phyloP scores from a whole-genome alignment of 768 basidiomycete genomes.

The Gloeostereum incarnatum region DNA sequence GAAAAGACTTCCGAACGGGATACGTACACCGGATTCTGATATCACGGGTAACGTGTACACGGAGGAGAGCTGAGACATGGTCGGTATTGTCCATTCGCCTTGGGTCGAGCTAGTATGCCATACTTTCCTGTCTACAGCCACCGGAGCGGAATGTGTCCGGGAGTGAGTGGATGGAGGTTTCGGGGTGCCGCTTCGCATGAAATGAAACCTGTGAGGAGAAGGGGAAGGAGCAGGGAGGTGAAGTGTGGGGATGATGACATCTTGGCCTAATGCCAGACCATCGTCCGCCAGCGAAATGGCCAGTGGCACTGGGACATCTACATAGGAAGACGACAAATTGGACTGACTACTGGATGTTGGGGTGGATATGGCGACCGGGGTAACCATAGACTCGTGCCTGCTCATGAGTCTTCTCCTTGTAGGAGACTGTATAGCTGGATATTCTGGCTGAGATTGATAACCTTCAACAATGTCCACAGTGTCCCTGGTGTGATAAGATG shows the following conservation, averaged over 20 bases:
- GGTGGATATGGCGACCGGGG: slow-evolving; percentile 10
- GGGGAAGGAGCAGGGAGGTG: neutral
- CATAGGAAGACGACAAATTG: slow-evolving; percentile 11
- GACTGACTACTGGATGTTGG: slow-evolving; percentile 1
- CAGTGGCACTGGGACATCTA: slow-evolving; percentile 17
- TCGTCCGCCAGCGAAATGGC: slow-evolving; percentile 14
- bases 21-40: slow-evolving; percentile 54
- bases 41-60: slow-evolving; percentile 59
- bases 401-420: slow-evolving; percentile 6
- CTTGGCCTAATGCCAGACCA: slow-evolving; percentile 16
- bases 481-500: neutral
- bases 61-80: slow-evolving; percentile 41
- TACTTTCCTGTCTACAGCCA: neutral
- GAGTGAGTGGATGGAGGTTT: neutral
- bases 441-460: slow-evolving; percentile 4
- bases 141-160: slow-evolving; percentile 3
- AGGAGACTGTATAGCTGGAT: neutral
- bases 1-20: slow-evolving; percentile 65
- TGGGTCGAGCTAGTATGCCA: slow-evolving; percentile 22
- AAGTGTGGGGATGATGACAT: slow-evolving; percentile 5
- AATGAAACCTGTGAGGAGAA: neutral
- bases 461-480: neutral
- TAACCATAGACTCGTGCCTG: slow-evolving; percentile 15
- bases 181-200: neutral
- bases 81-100: slow-evolving; percentile 42